phyloP scores from a whole-genome alignment of 2,329 filamentous ascomycete species.

The Coniella vitis region DNA sequence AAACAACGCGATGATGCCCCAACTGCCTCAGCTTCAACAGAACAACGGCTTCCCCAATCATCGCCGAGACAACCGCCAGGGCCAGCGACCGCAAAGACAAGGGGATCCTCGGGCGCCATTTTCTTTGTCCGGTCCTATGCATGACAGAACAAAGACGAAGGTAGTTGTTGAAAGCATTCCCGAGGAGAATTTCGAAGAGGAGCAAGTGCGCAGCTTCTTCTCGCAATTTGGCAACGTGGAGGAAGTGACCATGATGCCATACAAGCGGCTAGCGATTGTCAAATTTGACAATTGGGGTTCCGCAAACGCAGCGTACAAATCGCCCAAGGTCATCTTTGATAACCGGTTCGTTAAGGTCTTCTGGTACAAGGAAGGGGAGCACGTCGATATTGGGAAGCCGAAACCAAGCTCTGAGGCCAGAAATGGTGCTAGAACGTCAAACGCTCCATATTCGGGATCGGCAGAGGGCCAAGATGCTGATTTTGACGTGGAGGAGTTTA shows the following conservation, averaged over 20 bases:
- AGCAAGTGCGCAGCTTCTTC: slow-evolving; percentile 62
- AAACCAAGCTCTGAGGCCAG: slow-evolving; percentile 23
- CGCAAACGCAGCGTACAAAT: slow-evolving; percentile 65
- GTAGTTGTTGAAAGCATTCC: slow-evolving; percentile 76
- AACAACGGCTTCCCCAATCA: slow-evolving; percentile 19
- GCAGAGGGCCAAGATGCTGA: slow-evolving; percentile 36
- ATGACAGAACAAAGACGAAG: slow-evolving; percentile 56
- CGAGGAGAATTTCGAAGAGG: slow-evolving; percentile 60
- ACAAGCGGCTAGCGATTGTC: slow-evolving; percentile 62
- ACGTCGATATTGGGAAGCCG: slow-evolving; percentile 25
- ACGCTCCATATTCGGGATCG: slow-evolving; percentile 8
- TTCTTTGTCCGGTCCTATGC: slow-evolving; percentile 56
- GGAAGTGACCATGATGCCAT: slow-evolving; percentile 57
- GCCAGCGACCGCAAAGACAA: slow-evolving; percentile 27
- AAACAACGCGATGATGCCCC: slow-evolving; percentile 15
- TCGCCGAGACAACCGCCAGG: slow-evolving; percentile 31
- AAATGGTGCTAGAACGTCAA: slow-evolving; percentile 23
- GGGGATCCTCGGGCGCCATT: slow-evolving; percentile 45
- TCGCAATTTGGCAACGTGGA: slow-evolving; percentile 61
- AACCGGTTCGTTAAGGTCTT: slow-evolving; percentile 82
- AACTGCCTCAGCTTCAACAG: neutral
- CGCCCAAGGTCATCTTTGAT: slow-evolving; percentile 75
- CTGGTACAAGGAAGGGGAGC: slow-evolving; percentile 58
- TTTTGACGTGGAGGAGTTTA: slow-evolving; percentile 64
- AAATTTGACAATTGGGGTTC: slow-evolving; percentile 60